Percentiles rank a stretch among this genome's conserved stretches.
These are phyloP conservation scores for Talaromyces nanjingensis DNA, from an alignment of 495 filamentous ascomycete species.

Conservation along the genomic window DNA sequence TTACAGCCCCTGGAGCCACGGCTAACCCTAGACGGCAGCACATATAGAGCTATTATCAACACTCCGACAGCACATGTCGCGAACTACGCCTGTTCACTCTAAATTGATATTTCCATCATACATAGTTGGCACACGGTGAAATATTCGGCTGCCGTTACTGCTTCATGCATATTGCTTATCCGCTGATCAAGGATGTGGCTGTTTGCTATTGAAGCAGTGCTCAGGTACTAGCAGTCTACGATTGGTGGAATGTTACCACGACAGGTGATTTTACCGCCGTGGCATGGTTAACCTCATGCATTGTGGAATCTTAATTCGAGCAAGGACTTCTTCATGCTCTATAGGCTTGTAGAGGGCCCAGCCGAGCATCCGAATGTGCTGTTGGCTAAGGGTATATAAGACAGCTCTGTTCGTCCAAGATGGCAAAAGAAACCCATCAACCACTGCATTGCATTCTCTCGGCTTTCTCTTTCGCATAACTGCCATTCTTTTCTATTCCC, in stretches of 20 bases:
- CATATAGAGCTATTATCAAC: not conserved
- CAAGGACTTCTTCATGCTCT: not conserved
- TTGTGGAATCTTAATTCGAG: not conserved
- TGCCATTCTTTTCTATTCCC: not conserved
- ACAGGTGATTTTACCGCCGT: not conserved
- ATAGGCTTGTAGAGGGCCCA: not conserved
- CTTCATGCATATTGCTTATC: not conserved
- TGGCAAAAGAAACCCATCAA: not conserved
- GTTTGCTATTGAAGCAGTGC: not conserved
- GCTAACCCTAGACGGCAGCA: not conserved
- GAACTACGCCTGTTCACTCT: not conserved
- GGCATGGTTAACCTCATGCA: not conserved
- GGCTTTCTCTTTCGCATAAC: not conserved
- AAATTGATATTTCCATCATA: not conserved
- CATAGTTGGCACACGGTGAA: not conserved
- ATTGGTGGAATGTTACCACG: not conserved
- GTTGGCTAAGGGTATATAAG: not conserved
- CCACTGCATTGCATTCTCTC: not conserved
- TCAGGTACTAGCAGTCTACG: not conserved
- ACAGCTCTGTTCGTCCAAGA: not conserved
- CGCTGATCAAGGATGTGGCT: not conserved
- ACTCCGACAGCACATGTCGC: not conserved
- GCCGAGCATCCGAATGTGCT: not conserved
- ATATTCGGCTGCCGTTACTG: not conserved
- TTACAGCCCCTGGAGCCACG: not conserved